Conservation (phyloP, 192 early-diverging fungal genomes). For the Dispira parvispora region DNA sequence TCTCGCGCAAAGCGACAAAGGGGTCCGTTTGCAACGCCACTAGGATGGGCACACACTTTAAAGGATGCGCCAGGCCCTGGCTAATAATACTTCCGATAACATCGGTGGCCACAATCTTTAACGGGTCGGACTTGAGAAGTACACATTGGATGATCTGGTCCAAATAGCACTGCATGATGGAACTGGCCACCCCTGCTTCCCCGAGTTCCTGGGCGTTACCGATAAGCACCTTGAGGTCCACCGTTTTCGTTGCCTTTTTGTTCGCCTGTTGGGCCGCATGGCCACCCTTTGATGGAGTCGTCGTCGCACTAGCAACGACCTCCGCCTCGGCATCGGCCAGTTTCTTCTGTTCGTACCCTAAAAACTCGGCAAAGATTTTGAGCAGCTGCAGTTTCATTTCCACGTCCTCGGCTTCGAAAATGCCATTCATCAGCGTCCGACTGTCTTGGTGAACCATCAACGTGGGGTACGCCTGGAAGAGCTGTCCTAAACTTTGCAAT, state of each 20-base stretch:
- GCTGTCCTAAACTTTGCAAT: constrained; percentile 44
- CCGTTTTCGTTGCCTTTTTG: constrained; percentile 18
- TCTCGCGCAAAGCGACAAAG: constrained; percentile 41
- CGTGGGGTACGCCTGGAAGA: constrained; percentile 53
- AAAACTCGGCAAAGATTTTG: constrained; percentile 49
- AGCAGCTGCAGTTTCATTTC: constrained; percentile 50
- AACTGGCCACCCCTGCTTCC: constrained; percentile 71
- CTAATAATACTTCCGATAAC: constrained; percentile 67
- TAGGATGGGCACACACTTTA: constrained; percentile 75
- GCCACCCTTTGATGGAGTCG: constrained; percentile 15
- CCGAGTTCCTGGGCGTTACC: constrained; percentile 70
- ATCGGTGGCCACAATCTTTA: constrained; percentile 62
- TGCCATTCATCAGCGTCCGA: constrained; percentile 43
- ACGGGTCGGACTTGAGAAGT: constrained; percentile 29
- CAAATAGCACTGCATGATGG: constrained; percentile 82
- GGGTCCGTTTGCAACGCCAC: constrained; percentile 67
- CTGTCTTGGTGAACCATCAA: constrained; percentile 37
- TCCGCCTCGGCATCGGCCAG: constrained; percentile 19
- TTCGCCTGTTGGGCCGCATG: neutral
- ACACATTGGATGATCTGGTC: constrained; percentile 56
- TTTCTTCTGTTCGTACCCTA: constrained; percentile 41
- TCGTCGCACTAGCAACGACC: too few relatives aligned
- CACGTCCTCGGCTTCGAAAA: constrained; percentile 29
- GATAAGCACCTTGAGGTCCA: constrained; percentile 60
- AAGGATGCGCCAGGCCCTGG: constrained; percentile 82